Evolutionary conservation across 2,329 filamentous ascomycete genomes (phyloP).

Genomic region (Cladosporium austrohemisphaericum): DNA sequence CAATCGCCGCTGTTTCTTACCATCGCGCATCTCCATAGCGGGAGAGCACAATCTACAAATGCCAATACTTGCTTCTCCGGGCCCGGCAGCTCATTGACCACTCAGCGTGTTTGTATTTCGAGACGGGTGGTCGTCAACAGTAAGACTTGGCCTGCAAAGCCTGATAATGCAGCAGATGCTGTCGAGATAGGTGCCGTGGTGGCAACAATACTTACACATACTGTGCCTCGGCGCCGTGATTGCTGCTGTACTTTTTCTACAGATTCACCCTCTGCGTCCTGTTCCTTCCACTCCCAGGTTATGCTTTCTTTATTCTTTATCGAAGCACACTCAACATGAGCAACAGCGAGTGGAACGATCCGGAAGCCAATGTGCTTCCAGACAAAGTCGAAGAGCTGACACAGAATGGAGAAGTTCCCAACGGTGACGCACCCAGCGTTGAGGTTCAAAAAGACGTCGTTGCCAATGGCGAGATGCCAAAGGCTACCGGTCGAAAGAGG

Average conservation of each 20-base stretch:
- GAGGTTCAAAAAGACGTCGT: not conserved
- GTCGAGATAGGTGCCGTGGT: slow-evolving; percentile 10
- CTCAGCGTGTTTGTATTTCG: slow-evolving; percentile 3
- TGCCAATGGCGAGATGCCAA: slow-evolving; percentile 28
- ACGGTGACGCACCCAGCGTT: not conserved
- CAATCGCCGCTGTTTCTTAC: not conserved
- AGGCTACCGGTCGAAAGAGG: slow-evolving; percentile 52
- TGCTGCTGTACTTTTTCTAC: slow-evolving; percentile 1
- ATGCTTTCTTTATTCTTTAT: slow-evolving; percentile 1
- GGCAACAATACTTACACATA: slow-evolving; percentile 9
- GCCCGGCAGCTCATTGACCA: not conserved
- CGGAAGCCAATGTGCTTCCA: slow-evolving; percentile 44
- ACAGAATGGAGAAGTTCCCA: slow-evolving; percentile 20
- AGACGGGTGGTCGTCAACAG: not conserved
- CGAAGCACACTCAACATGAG: slow-evolving; percentile 31
- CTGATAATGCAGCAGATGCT: slow-evolving; percentile 5
- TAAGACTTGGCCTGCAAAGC: slow-evolving; percentile 14
- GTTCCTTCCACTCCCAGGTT: not conserved
- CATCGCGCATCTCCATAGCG: slow-evolving; percentile 10
- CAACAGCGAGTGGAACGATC: slow-evolving; percentile 45
- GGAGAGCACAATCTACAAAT: not conserved
- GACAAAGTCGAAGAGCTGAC: slow-evolving; percentile 40
- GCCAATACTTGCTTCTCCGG: slow-evolving; percentile 1
- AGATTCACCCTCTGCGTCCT: slow-evolving; percentile 2
- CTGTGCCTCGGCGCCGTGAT: not conserved